Evolutionary conservation across 2,329 filamentous ascomycete genomes (phyloP).

Genomic region (Monosporascus sp.): DNA sequence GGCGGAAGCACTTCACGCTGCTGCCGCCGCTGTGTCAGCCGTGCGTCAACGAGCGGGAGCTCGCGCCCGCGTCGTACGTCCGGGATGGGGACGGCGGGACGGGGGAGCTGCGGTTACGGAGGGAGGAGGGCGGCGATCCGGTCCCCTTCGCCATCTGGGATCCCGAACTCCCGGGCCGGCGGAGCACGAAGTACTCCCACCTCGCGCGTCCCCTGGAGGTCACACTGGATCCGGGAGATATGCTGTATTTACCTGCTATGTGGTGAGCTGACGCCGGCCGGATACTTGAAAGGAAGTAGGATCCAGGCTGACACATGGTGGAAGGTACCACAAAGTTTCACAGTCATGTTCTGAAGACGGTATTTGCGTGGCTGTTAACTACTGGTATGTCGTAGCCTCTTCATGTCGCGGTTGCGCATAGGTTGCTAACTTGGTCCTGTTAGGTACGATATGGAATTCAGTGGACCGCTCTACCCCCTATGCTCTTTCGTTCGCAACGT

Average conservation of each 20-base stretch:
- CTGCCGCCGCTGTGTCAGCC: conserved; percentile 66
- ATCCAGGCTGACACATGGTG: neutral
- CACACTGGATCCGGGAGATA: conserved; percentile 66
- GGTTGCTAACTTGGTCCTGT: neutral
- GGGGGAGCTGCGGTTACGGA: conserved; percentile 22
- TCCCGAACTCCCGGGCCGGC: conserved; percentile 50
- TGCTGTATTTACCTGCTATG: conserved; percentile 76
- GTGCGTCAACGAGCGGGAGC: conserved; percentile 58
- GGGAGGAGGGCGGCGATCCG: conserved; percentile 17
- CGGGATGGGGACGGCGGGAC: conserved; percentile 19
- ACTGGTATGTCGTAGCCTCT: conserved; percentile 51
- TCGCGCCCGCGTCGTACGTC: conserved; percentile 55
- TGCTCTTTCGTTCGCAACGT: conserved; percentile 48
- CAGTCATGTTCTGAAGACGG: conserved; percentile 64
- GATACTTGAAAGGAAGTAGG: neutral
- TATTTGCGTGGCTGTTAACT: conserved; percentile 74
- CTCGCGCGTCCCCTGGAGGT: conserved; percentile 59
- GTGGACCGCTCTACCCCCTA: conserved; percentile 60
- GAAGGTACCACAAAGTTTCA: conserved; percentile 70
- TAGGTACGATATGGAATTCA: conserved; percentile 78
- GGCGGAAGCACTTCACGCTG: conserved; percentile 68
- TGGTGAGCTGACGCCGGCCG: conserved; percentile 47
- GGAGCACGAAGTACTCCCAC: conserved; percentile 52
- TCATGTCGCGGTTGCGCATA: neutral
- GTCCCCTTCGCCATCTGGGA: conserved; percentile 73